Evolutionary conservation across 257 asterid species (phyloP), one percentile per base, ranked within the genome.

Genomic region (Sherardia arvensis): DNA sequence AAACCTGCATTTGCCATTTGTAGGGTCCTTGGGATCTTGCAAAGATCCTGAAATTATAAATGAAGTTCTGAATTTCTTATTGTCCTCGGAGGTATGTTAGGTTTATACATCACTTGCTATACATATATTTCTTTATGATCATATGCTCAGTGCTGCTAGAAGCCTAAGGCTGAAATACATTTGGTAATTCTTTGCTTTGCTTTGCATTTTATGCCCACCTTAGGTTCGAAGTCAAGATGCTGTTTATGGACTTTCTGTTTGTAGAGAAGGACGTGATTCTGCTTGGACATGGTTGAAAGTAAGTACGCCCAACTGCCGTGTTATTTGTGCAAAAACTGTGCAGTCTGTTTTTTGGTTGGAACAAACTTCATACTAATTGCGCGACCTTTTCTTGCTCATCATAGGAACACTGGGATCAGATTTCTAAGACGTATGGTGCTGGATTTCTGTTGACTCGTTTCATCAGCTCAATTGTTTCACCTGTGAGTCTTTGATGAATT

Each of bases 191-290:
- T 12, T 36, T 22, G 53, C 40, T 27, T 59, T 53, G 45, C 53
- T 57, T 20, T 28, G 20, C 66, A 4, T 45, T 11, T n/a, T 29
- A 33, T 28, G 18, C 57, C 70, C 21, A 38, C 59, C 69, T 65
- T 64, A 93, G 97, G 99, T 93, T 32, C 78, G 99, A 79, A 89
- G 90, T 82, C 99, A 89, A 80, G 96, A 92, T 71, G 95, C 79
- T 68, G 88, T 93, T 62, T 30, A 70, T 56, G 99, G 97, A 69
- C 82, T 90, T 65, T 70, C 68, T 26, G 90, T 87, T 68, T 81
- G 95, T 68, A 71, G 78, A 51, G 94, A 90, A 28, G 95, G 90
- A 59, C 88, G 86, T 6, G 99, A 90, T 71, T 76, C 66, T 68
- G 88, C 94, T 69, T 89, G 97, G 97, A 68, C 56, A 67, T 90